These are phyloP conservation scores for Xylariaceae sp. DNA, from an alignment of 2,329 filamentous ascomycete genomes.

Conservation along the genomic window DNA sequence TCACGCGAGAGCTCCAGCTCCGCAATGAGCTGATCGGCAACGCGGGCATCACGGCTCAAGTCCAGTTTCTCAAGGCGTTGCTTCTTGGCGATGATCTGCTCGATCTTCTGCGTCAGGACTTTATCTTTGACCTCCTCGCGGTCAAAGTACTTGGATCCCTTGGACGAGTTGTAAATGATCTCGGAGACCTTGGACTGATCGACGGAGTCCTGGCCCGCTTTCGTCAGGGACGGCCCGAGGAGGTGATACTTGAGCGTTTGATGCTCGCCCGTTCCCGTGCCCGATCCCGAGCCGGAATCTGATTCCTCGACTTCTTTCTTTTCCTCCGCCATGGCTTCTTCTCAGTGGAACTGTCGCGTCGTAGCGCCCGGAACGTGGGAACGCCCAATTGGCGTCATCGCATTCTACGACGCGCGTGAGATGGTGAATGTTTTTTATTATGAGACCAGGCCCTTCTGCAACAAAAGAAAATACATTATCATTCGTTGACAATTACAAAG, in stretches of 20 bases:
- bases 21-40: constrained; percentile 74
- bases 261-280: constrained; percentile 28
- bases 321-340: constrained; percentile 9
- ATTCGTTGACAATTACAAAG: too few relatives aligned
- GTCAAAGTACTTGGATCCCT: constrained; percentile 93
- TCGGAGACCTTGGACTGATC: constrained; percentile 93
- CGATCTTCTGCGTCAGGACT: constrained; percentile 78
- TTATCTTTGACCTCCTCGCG: constrained; percentile 82
- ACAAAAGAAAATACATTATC: too few relatives aligned
- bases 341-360: not conserved
- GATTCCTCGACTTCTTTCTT: constrained; percentile 7
- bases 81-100: constrained; percentile 70
- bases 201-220: constrained; percentile 89
- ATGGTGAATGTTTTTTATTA: not conserved
- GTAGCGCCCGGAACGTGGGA: not conserved
- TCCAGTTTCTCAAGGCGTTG: constrained; percentile 69
- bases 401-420: not conserved
- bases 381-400: not conserved
- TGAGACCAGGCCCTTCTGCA: too few relatives aligned
- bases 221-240: constrained; percentile 84
- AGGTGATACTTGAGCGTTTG: constrained; percentile 81
- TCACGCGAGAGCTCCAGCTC: constrained; percentile 76
- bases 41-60: constrained; percentile 64
- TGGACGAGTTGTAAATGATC: constrained; percentile 94
- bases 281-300: constrained; percentile 1